Conservation (phyloP, 371 early-diverging fungal genomes). For the Batrachochytrium dendrobatidis region DNA sequence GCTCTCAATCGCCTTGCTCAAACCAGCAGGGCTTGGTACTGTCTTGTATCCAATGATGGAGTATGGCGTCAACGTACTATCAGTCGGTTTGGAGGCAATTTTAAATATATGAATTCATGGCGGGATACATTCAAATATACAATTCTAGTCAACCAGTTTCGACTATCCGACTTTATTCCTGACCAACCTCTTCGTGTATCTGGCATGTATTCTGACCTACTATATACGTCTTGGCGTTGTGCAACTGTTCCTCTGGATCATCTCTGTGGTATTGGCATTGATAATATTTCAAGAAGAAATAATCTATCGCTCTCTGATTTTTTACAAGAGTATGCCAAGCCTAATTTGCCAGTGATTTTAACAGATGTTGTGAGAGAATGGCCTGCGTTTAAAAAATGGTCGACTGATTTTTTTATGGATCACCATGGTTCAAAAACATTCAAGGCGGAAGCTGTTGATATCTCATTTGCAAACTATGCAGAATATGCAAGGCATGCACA, state of each 20-base stretch:
- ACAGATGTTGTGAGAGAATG: constrained; percentile 50
- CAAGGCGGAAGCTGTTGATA: constrained; percentile 56
- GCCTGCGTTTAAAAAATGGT: constrained; percentile 48
- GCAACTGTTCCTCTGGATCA: constrained; percentile 40
- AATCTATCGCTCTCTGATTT: constrained; percentile 37
- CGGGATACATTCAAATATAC: constrained; percentile 32
- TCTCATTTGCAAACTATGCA: constrained; percentile 44
- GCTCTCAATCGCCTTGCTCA: constrained; percentile 32
- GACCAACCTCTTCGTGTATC: constrained; percentile 24
- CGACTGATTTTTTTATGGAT: constrained; percentile 33
- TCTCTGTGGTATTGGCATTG: constrained; percentile 38
- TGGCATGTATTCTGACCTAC: constrained; percentile 48
- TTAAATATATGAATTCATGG: constrained; percentile 45
- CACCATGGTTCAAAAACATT: constrained; percentile 37
- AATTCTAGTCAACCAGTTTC: constrained; percentile 9
- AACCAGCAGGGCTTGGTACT: constrained; percentile 39
- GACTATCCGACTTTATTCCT: not conserved
- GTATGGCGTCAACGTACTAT: constrained; percentile 45
- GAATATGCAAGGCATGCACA: constrained; percentile 31
- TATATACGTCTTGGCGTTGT: constrained; percentile 51
- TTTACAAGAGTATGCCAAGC: constrained; percentile 40
- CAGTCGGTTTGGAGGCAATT: constrained; percentile 38
- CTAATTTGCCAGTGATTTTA: constrained; percentile 54
- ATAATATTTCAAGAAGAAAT: constrained; percentile 45
- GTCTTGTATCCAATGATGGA: constrained; percentile 43